phyloP scores from a whole-genome alignment of 805 yeast species.

The Metschnikowia kofuensis region DNA sequence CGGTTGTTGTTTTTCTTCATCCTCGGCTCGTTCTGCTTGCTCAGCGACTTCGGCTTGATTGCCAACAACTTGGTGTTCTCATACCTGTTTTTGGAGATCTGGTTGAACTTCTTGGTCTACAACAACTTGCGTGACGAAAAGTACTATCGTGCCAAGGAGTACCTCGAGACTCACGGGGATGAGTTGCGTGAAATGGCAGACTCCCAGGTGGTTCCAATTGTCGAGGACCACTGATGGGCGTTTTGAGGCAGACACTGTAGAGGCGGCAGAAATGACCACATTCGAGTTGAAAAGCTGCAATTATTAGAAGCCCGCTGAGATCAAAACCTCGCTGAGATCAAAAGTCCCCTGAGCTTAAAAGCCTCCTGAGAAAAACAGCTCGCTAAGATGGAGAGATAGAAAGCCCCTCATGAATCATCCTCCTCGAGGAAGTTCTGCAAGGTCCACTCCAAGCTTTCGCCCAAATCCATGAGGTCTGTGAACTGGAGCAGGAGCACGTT shows the following conservation, averaged over 20 bases:
- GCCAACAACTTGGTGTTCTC: slow-evolving; percentile 63
- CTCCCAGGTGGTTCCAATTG: slow-evolving; percentile 31
- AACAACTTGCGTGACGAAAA: slow-evolving; percentile 65
- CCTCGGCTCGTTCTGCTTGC: slow-evolving; percentile 48
- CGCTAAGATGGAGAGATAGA: too few species aligned
- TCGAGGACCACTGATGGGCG: slow-evolving; percentile 13
- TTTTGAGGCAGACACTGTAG: not conserved
- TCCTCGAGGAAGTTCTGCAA: slow-evolving; percentile 32
- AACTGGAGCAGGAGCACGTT: slow-evolving; percentile 46
- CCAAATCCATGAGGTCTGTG: slow-evolving; percentile 50
- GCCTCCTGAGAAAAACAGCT: too few species aligned
- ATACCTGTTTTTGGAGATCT: slow-evolving; percentile 61
- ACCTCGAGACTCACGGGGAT: slow-evolving; percentile 37
- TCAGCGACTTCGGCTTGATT: slow-evolving; percentile 43
- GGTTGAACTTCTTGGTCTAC: slow-evolving; percentile 64
- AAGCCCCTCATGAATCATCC: not conserved
- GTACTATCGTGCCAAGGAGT: slow-evolving; percentile 44
- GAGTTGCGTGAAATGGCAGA: slow-evolving; percentile 29
- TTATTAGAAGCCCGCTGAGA: too few species aligned
- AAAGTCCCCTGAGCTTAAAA: too few species aligned
- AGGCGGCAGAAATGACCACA: not conserved
- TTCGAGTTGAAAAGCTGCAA: not conserved
- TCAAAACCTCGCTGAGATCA: too few species aligned
- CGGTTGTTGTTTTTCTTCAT: slow-evolving; percentile 51
- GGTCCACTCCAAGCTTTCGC: slow-evolving; percentile 58